Base-by-base conservation (phyloP, 2,329 filamentous ascomycete genomes). In the Plectosphaerella cucumerina region DNA sequence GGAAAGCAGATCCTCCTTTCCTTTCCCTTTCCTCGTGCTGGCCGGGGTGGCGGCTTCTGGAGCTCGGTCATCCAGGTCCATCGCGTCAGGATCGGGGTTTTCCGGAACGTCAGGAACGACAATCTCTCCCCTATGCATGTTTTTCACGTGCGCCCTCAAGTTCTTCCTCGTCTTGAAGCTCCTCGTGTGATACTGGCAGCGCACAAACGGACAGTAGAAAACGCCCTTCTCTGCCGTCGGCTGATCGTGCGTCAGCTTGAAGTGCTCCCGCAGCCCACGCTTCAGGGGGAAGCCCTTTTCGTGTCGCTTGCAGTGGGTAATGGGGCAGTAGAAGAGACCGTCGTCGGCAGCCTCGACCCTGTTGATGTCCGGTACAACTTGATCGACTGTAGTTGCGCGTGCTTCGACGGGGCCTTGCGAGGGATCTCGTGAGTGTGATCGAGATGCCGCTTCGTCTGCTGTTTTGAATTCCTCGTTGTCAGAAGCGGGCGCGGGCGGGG, bases 101-200 rank as follows among this genome's bases (percentile, higher is more conserved):
- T 31, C 26, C 9, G 26, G 26, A 62, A 70, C 45, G 62, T 31
- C 26, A 31, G 26, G 26, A 62, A 70, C 45, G 62, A 70, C 57
- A 55, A 62, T 6, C 65, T 70, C 48, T 4, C 63, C 65, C n/a
- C 64, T 63, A 53, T 75, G 72, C 17, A 74, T 59, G 6, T 65
- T 60, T 33, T 64, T 58, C 54, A 75, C 57, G 48, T 75, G 72
- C 11, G 70, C 64, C 14, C 57, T 59, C 22, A 74, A 60, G 48
- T 74, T 74, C 3, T 48, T 48, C 37, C 23, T 42, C 47, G 47
- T 22, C 23, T 48, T 48, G 47, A 48, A 48, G 23, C 47, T 48
- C n/a, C n/a, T n/a, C 22, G 22, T 18, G 35, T 48, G 47, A 35
- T 48, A 48, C 22, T 33, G 41, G 37, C 47, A 48, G 8, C 20